phyloP scores from a whole-genome alignment of 2,329 filamentous ascomycete species.

The Ascocoryne sarcoides region DNA sequence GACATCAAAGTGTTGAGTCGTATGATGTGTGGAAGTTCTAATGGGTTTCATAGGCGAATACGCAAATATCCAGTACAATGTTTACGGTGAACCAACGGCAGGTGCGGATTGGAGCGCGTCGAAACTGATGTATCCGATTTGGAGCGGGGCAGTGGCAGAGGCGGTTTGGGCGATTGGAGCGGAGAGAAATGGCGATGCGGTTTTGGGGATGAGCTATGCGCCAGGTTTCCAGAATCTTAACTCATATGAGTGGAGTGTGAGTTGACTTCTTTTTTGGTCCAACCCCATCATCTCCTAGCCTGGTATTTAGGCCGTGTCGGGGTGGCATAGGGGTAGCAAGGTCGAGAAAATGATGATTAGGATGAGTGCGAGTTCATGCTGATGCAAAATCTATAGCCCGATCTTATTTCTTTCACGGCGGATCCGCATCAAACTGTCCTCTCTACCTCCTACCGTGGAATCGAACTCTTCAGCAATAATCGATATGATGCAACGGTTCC shows the following conservation, averaged over 20 bases:
- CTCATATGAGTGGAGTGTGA: conserved; percentile 22
- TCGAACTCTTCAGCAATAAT: conserved; percentile 40
- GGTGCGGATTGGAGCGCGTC: conserved; percentile 12
- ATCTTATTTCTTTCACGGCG: conserved; percentile 24
- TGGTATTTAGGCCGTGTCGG: too few species aligned
- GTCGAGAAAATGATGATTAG: too few species aligned
- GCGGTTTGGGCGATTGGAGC: conserved; percentile 20
- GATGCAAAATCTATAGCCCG: too few species aligned
- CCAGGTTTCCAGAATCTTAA: conserved; percentile 25
- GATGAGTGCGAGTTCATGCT: too few species aligned
- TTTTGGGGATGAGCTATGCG: conserved; percentile 22
- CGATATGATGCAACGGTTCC: conserved; percentile 40
- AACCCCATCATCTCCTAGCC: too few species aligned
- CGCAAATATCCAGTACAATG: conserved; percentile 19
- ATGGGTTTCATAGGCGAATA: conserved; percentile 24
- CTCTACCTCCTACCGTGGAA: conserved; percentile 42
- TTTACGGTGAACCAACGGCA: conserved; percentile 1
- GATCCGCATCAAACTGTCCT: conserved; percentile 39
- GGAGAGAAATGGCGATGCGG: conserved; percentile 21
- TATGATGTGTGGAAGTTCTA: too few species aligned
- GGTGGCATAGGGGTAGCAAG: too few species aligned
- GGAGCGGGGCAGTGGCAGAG: conserved; percentile 23
- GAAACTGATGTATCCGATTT: conserved; percentile 13
- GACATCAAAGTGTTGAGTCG: too few species aligned
- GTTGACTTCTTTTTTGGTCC: too few species aligned